Evolutionary conservation across 2,329 filamentous ascomycete genomes (phyloP), one percentile per base, ranked within the genome.

Genomic region (Penicillium thymicola): DNA sequence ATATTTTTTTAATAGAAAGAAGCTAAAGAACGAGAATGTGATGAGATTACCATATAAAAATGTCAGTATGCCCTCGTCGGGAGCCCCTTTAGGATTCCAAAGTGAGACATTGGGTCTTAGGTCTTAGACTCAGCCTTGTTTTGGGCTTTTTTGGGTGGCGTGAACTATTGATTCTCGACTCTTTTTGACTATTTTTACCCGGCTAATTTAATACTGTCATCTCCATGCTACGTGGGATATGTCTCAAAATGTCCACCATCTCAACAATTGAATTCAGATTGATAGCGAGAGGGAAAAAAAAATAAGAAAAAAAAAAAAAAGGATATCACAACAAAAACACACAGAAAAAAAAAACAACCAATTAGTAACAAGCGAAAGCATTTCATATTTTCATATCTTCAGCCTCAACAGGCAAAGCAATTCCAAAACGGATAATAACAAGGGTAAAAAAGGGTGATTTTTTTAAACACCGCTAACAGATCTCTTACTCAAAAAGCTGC

Each of bases 401-500:
- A 53, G 16, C 49, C 34, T 34, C 14, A 21, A 45, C 8, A 40
- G 34, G 43, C 43, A 40, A 37, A 21, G n/a, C 36, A 30, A n/a
- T 25, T 54, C 36, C 18, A 42, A 23, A n/a, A 7, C 18, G 18
- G 10, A 27, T 27, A 32, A 48, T 40, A 16, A 27, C 13, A 34
- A 34, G 5, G 14, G 3, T 3, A 3, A 23, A 23, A 10, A 3
- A 18, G 1, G 3, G 41, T 18, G 13, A 34, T 11, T n/a, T 21
- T 21, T 21, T 55, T 59, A 73, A 34, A 59, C 67, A 16, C 72
- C 71, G 51, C 72, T 74, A 28, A 65, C 69, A 59, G 72, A 74
- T 43, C 78, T 71, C 65, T 79, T 76, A 51, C 72, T 73, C 58
- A 82, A 68, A 62, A 82, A 74, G 49, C 78, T 78, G 53, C 79